Evolutionary conservation across 2,329 filamentous ascomycete species (phyloP), one percentile per base, ranked within the genome.

Genomic region (Fusarium abutilonis): DNA sequence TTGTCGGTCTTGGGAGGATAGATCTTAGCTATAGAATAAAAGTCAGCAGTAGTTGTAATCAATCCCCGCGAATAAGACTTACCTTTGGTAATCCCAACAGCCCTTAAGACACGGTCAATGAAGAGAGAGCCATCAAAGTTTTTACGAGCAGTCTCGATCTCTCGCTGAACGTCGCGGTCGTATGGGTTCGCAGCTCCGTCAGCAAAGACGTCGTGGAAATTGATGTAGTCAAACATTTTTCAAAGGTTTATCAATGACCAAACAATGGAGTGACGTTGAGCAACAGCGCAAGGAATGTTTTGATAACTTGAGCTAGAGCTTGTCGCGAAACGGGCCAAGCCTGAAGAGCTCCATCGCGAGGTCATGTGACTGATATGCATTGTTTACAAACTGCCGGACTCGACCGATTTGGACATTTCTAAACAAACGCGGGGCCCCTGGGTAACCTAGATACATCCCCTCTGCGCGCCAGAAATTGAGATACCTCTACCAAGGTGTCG

Each of bases 1-100:
- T 80, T 81, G 55, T 90, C 87, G 49, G 84, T 86, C 71, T 86
- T 87, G 0, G 92, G 91, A 39, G 92, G 92, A 71, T 95, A 96
- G 11, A 84, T 76, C 69, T 87, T 89, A 44, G 83, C 82, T 75
- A 78, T 79, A 65, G n/a, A 9, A 5, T 0, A 8, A 3, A 2
- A 35, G 21, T 70, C 31, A 63, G 51, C 1, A 26, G 17, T 15
- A 9, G n/a, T 9, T 1, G 9, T 6, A 14, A 26, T 15, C 23
- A 8, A n/a, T 1, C 8, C 4, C 1, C 8, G 0, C 4, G 9
- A 0, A 9, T 6, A 26, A 4, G 4, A 34, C 72, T 14, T 75
- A 92, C 91, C 85, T 76, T 89, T 87, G 66, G 83, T 82, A 55
- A 95, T 84, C 26, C 89, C 86, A 26, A 94, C 79, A 1, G 89